phyloP scores from a whole-genome alignment of 257 asterid species.

The Solanum appendiculatum region DNA sequence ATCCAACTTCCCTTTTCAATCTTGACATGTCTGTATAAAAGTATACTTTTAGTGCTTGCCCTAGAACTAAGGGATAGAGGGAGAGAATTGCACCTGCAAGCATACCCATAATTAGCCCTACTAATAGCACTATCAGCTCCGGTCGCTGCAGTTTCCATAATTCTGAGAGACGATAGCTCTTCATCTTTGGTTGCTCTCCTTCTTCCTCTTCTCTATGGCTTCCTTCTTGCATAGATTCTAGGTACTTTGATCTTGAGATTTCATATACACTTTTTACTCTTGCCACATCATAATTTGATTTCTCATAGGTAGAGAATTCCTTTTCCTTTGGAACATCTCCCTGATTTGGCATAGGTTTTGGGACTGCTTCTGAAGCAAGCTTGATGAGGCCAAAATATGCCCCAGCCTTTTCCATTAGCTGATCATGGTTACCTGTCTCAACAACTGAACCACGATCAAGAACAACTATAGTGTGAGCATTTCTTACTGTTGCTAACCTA shows the following conservation, averaged over 20 bases:
- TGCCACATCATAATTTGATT: conserved; percentile 9
- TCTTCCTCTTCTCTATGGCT: conserved; percentile 9
- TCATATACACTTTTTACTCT: conserved; percentile 18
- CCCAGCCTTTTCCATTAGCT: conserved; percentile 54
- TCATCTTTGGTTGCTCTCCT: conserved; percentile 13
- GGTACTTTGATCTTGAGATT: conserved; percentile 24
- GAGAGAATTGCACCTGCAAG: conserved; percentile 83
- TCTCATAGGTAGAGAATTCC: conserved; percentile 12
- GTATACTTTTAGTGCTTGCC: conserved; percentile 65
- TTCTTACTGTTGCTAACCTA: conserved; percentile 62
- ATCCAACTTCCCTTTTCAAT: conserved; percentile 45
- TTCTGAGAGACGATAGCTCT: conserved; percentile 37
- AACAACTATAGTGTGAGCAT: conserved; percentile 56
- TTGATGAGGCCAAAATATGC: conserved; percentile 55
- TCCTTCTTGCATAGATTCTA: conserved; percentile 19
- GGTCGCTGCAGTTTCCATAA: conserved; percentile 63
- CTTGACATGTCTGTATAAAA: conserved; percentile 12
- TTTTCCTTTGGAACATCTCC: conserved; percentile 9
- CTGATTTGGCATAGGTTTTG: conserved; percentile 17
- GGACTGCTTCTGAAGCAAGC: conserved; percentile 54
- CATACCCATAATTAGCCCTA: conserved; percentile 48
- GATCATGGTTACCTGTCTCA: conserved; percentile 59
- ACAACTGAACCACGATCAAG: conserved; percentile 58
- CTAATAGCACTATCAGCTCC: conserved; percentile 28
- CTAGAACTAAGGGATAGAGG: conserved; percentile 63